Percentiles rank a stretch among this genome's conserved stretches.
These are phyloP conservation scores for Geotrichum siamense DNA, from an alignment of 1,139 yeast genomes.

Conservation along the genomic window DNA sequence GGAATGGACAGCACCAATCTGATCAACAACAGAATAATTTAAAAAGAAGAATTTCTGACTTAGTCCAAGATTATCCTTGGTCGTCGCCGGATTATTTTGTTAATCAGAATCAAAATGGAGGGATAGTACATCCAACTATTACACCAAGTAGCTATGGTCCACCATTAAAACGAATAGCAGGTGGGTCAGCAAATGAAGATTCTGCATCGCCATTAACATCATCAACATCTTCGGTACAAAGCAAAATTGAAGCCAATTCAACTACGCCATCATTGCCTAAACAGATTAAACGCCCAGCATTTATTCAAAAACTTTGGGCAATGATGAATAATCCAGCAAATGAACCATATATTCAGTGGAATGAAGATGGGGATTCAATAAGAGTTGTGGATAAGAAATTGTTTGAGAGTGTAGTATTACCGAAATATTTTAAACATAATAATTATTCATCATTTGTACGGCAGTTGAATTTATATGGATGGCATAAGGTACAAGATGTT, in stretches of 20 bases:
- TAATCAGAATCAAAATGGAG: not conserved
- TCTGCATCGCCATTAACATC: not conserved
- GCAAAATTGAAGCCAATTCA: not conserved
- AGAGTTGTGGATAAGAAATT: conserved; percentile 79
- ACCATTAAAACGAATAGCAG: conserved; percentile 15
- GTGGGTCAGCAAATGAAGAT: conserved; percentile 5
- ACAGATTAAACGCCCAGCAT: conserved; percentile 55
- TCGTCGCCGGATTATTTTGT: conserved; percentile 13
- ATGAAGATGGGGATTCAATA: conserved; percentile 75
- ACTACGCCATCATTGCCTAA: not conserved
- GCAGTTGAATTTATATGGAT: conserved; percentile 95
- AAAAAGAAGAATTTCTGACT: conserved; percentile 12
- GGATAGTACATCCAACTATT: not conserved
- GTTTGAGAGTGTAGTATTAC: conserved; percentile 76
- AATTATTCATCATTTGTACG: conserved; percentile 93
- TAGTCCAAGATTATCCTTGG: conserved; percentile 14
- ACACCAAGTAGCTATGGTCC: not conserved
- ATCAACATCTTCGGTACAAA: not conserved
- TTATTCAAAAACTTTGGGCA: conserved; percentile 87
- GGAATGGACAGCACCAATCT: not conserved
- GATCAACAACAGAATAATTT: not conserved
- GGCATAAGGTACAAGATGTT: conserved; percentile 89
- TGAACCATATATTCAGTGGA: conserved; percentile 70
- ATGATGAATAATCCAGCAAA: conserved; percentile 84
- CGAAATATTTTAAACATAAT: conserved; percentile 88